Percentiles rank a stretch among this genome's conserved stretches.
These are phyloP conservation scores for Brasilioporus rufonigricans DNA, from an alignment of 768 basidiomycete species.

Conservation along the genomic window DNA sequence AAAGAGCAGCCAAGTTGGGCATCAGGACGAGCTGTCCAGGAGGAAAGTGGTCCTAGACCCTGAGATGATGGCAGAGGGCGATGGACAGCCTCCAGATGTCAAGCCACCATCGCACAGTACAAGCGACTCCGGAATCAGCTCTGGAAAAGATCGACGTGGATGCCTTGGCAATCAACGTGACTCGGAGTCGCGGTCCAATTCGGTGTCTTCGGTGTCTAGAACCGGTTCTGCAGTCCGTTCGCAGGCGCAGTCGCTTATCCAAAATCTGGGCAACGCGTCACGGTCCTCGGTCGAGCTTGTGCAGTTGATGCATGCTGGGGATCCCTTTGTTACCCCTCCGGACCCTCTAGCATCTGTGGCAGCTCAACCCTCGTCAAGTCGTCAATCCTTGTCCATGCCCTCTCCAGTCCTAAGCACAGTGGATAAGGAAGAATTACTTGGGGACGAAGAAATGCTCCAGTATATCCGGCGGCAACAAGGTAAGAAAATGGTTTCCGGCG, in stretches of 20 bases:
- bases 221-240: constrained; percentile 55
- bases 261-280: constrained; percentile 59
- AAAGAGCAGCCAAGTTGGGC: too few species aligned
- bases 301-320: constrained; percentile 46
- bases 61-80: too few species aligned
- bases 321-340: too few species aligned
- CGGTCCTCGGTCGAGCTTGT: constrained; percentile 60
- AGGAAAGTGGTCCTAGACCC: too few species aligned
- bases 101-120: too few species aligned
- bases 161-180: constrained; percentile 37
- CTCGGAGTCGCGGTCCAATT: constrained; percentile 29
- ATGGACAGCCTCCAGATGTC: too few species aligned
- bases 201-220: constrained; percentile 38
- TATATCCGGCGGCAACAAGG: constrained; percentile 90
- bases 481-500: constrained; percentile 80
- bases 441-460: constrained; percentile 96
- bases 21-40: too few species aligned
- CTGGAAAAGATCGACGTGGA: too few species aligned
- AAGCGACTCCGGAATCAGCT: too few species aligned
- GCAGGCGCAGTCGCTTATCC: constrained; percentile 64
- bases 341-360: constrained; percentile 54
- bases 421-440: constrained; percentile 84
- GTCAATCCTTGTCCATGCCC: constrained; percentile 77
- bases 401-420: constrained; percentile 76
- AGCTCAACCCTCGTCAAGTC: constrained; percentile 58